Evolutionary conservation across 768 basidiomycete genomes (phyloP), one percentile per base, ranked within the genome.

Genomic region (Lyophyllum shimeji): DNA sequence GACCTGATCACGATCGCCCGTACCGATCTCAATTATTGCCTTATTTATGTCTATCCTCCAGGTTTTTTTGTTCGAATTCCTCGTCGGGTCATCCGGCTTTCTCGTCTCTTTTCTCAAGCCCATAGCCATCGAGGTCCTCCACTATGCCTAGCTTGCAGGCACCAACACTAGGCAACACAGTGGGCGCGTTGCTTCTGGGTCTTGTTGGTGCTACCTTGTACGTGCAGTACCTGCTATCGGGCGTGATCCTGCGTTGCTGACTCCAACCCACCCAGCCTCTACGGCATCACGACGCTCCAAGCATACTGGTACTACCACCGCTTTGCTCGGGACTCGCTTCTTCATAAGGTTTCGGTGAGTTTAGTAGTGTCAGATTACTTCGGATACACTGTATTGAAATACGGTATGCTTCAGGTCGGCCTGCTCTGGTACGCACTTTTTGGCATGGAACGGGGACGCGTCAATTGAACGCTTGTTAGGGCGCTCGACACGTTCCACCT

Each of bases 251-350:
- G 12, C n/a, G 3, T 7, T 23, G 20, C 13, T 21, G 27, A 33
- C 24, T 21, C 23, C n/a, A 12, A 40, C 12, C 18, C 29, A 4
- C 9, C 9, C 42, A 78, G 76, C 39, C 56, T 78, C 12, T 78
- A 70, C 39, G 77, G 77, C 18, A 65, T 75, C 49, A 77, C 70
- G 1, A 69, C 70, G 7, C 63, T 75, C 5, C 76, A 78, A 50
- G 60, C 69, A 12, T 75, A 73, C 55, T 68, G 67, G 65, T 79
- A 77, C 59, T 79, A 73, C 51, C 73, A 75, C 46, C 62, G 69
- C 13, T 79, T 68, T 60, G 63, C 64, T 17, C 64, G 66, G 15
- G 77, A 79, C 59, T 67, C 71, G 2, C 46, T 52, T 7, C 54
- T 75, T 21, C 72, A 79, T 60, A 75, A 71, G 58, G 62, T 47